phyloP scores from a whole-genome alignment of 345 rosid species.

The Eutrema japonicum region DNA sequence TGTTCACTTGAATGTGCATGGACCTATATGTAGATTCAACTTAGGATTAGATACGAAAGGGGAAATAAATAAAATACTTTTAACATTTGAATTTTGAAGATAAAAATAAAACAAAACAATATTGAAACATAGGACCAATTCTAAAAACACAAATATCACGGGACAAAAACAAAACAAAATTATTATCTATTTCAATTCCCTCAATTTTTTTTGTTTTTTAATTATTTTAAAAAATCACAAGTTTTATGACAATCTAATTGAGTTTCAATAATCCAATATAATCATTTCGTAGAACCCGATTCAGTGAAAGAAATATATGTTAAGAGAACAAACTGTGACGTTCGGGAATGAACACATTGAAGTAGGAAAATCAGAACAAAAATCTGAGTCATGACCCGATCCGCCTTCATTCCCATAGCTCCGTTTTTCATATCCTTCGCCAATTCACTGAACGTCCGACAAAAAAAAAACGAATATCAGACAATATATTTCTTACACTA shows the following conservation, averaged over 20 bases:
- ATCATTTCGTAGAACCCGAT: not conserved
- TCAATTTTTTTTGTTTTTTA: too few relatives aligned
- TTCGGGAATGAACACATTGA: slow-evolving; percentile 31
- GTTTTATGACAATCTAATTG: not conserved
- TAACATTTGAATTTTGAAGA: not conserved
- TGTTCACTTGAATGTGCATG: not conserved
- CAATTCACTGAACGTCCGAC: not conserved
- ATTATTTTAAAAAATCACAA: not conserved
- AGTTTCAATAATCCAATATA: not conserved
- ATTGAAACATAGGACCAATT: not conserved
- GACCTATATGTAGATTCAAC: not conserved
- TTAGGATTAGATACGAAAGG: not conserved
- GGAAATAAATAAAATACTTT: not conserved
- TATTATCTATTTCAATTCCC: not conserved
- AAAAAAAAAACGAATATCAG: not conserved
- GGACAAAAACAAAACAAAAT: not conserved
- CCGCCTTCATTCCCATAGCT: slow-evolving; percentile 12
- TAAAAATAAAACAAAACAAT: not conserved
- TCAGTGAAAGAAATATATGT: not conserved
- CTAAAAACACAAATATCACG: not conserved
- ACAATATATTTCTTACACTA: not conserved
- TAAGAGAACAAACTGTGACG: slow-evolving; percentile 12
- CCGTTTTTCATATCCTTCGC: not conserved
- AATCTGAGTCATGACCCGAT: slow-evolving; percentile 16
- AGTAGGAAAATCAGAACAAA: slow-evolving; percentile 34